Conservation (phyloP, 139 green algal species). For the Haematococcus sp. region DNA sequence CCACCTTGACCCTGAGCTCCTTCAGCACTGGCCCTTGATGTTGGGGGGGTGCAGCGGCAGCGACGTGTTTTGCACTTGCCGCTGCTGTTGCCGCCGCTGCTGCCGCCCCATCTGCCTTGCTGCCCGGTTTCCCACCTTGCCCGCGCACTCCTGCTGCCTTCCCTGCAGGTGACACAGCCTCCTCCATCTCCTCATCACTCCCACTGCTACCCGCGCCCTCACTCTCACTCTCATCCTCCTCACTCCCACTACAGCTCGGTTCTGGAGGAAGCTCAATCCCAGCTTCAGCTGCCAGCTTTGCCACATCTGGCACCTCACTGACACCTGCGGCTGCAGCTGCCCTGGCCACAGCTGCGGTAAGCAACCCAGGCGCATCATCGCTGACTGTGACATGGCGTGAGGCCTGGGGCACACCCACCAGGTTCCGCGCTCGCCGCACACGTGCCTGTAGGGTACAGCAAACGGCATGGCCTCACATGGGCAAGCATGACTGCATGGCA, state of each 20-base stretch:
- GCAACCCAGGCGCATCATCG: not conserved
- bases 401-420: not conserved
- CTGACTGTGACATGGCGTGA: slow-evolving; percentile 1
- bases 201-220: not conserved
- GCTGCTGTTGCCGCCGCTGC: not conserved
- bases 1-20: not conserved
- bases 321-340: not conserved
- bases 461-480: no score
- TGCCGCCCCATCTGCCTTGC: not conserved
- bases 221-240: not conserved
- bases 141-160: not conserved
- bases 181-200: not conserved
- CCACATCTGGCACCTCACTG: not conserved
- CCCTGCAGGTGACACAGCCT: slow-evolving; percentile 1
- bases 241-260: not conserved
- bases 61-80: not conserved
- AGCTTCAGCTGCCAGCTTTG: not conserved
- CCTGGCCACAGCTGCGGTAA: not conserved
- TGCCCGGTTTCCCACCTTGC: not conserved
- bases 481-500: no score
- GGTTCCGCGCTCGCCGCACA: slow-evolving; percentile 24
- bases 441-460: no score
- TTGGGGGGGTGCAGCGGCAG: no score
- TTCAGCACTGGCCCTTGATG: not conserved
- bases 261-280: not conserved